Conservation (phyloP, 2,329 filamentous ascomycete genomes). For the Fusarium palustre region DNA sequence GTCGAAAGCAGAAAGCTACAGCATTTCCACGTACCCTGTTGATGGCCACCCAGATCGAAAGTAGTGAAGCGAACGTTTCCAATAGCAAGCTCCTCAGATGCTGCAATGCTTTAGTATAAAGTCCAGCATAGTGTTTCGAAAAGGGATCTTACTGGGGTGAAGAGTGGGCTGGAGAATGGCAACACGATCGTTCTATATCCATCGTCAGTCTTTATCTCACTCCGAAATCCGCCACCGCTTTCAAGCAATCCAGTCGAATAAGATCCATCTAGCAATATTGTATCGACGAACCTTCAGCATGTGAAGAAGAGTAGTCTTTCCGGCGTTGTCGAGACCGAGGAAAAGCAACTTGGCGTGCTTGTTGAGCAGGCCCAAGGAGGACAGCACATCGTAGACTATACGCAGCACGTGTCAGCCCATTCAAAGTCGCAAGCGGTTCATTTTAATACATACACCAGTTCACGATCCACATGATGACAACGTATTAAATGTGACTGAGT, state of each 20-base stretch:
- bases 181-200: conserved; percentile 83
- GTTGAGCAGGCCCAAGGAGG: conserved; percentile 88
- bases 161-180: conserved; percentile 91
- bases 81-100: conserved; percentile 91
- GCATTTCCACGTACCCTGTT: conserved; percentile 73
- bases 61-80: conserved; percentile 95
- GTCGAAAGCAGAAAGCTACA: background rate
- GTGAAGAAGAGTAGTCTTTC: conserved; percentile 93
- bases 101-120: conserved; percentile 56
- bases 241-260: conserved; percentile 2
- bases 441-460: conserved; percentile 83
- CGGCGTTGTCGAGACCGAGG: conserved; percentile 92
- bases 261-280: conserved; percentile 1
- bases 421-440: conserved; percentile 14
- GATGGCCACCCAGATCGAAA: conserved; percentile 92
- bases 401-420: conserved; percentile 52
- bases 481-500: conserved; percentile 36
- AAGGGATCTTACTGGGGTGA: conserved; percentile 79
- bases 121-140: background rate
- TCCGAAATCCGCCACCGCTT: conserved; percentile 3
- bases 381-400: conserved; percentile 86
- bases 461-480: conserved; percentile 84
- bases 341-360: conserved; percentile 97
- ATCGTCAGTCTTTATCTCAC: conserved; percentile 41
- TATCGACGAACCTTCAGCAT: conserved; percentile 84